Evolutionary conservation across 179 eudicot genomes (phyloP), one percentile per base, ranked within the genome.

Genomic region (Nepenthes alata): DNA sequence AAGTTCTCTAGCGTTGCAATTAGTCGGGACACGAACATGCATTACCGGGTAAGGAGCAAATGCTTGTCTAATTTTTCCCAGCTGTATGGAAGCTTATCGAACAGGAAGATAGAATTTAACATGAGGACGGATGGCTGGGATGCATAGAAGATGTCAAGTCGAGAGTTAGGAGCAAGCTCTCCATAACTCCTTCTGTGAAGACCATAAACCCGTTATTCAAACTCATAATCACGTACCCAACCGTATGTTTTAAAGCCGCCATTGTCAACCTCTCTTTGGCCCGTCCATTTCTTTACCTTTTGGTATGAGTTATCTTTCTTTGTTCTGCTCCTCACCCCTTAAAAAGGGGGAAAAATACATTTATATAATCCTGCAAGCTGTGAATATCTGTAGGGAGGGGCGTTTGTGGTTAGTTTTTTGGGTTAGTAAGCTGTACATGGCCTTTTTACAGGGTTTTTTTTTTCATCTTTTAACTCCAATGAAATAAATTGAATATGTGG

Each of bases 51-150:
- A 11, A 74, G 98, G 58, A 90, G 95, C 57, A 72, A 73, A 10
- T 93, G 98, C 60, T 77, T 93, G 15, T 39, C 39, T 68, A 77
- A 65, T 52, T 93, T 93, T 63, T 60, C 85, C 0, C 77, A 72
- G 56, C 66, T 80, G 65, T 93, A 89, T 50, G 98, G 98, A n/a
- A 81, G 86, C 77, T 71, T 93, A 68, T 47, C 70, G 0, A 49
- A 71, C 52, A 65, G 85, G 51, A 93, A 81, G 69, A 69, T 82
- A 5, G 84, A 79, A 47, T 91, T 91, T 58, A 69, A 78, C 47
- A 53, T 69, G 57, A 77, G 98, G 70, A 73, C 50, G 44, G 98
- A 91, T 67, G 93, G 95, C 35, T 91, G 98, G 98, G 98, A 91
- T 86, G 75, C 79, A 76, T 91, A 88, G 85, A 16, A 25, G 25